A percentile compares a stretch with the other conserved stretches of the same genome.
These are phyloP conservation scores for Neurospora crassa DNA, from an alignment of 2,329 filamentous ascomycete genomes.

Conservation along the genomic window DNA sequence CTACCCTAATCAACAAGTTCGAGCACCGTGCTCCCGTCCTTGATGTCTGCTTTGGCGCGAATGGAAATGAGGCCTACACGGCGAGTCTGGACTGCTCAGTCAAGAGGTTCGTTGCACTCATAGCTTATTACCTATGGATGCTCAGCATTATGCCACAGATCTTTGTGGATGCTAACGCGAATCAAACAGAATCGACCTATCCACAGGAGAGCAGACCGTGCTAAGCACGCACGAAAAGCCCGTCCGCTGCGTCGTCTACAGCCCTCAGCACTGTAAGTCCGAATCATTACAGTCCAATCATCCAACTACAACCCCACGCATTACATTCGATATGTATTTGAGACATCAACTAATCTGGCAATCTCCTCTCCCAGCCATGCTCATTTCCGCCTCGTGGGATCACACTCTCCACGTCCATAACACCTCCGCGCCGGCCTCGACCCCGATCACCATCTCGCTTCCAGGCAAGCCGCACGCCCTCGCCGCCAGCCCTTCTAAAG, in stretches of 20 bases:
- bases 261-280: conserved; percentile 53
- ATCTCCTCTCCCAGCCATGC: conserved; percentile 40
- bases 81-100: conserved; percentile 84
- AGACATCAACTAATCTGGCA: not conserved
- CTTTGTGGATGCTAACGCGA: not conserved
- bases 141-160: not conserved
- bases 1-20: conserved; percentile 60
- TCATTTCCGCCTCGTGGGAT: conserved; percentile 92
- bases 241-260: conserved; percentile 79
- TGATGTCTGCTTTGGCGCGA: conserved; percentile 81
- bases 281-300: not conserved
- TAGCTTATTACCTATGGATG: not conserved
- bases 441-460: conserved; percentile 57
- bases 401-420: conserved; percentile 79
- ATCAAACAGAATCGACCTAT: conserved; percentile 50
- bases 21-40: conserved; percentile 79
- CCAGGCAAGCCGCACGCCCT: conserved; percentile 86
- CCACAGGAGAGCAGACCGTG: conserved; percentile 60
- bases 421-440: conserved; percentile 38
- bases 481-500: conserved; percentile 64
- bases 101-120: conserved; percentile 44
- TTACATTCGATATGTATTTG: not conserved
- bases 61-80: conserved; percentile 75
- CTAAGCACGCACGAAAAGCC: conserved; percentile 71
- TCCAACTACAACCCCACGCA: not conserved